Evolutionary conservation across 257 asterid genomes (phyloP).

Genomic region (Primulina eburnea): DNA sequence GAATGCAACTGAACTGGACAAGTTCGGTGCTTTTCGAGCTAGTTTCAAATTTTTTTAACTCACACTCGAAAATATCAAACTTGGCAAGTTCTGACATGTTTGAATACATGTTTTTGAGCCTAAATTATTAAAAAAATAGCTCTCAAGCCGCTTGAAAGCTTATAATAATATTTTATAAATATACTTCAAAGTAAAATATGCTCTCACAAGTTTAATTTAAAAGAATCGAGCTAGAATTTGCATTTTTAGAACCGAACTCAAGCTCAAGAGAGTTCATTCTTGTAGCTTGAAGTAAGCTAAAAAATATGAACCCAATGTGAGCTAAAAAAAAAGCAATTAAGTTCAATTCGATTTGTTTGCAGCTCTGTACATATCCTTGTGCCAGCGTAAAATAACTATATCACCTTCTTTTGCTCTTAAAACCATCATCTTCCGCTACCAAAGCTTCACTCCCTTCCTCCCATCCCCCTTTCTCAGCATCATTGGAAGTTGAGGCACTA

Average conservation of each 20-base stretch:
- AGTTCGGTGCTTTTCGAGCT: not conserved
- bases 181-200: too few species aligned
- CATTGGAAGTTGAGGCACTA: constrained; percentile 34
- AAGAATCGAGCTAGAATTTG: not conserved
- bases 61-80: not conserved
- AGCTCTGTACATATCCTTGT: not conserved
- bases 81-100: not conserved
- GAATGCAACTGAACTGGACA: not conserved
- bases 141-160: not conserved
- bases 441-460: constrained; percentile 42
- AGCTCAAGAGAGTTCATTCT: too few species aligned
- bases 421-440: constrained; percentile 43
- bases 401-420: constrained; percentile 59
- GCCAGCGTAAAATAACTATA: not conserved
- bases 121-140: not conserved
- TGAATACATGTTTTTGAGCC: not conserved
- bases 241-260: not conserved
- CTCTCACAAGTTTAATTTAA: too few species aligned
- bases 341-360: not conserved
- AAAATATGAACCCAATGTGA: not conserved
- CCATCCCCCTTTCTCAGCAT: constrained; percentile 37
- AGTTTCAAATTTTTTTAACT: not conserved
- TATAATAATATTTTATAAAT: too few species aligned
- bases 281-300: too few species aligned
- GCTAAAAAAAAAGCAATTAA: not conserved